Evolutionary conservation across 495 filamentous ascomycete genomes (phyloP), one percentile per base, ranked within the genome.

Genomic region (Aspergillus biplanus): DNA sequence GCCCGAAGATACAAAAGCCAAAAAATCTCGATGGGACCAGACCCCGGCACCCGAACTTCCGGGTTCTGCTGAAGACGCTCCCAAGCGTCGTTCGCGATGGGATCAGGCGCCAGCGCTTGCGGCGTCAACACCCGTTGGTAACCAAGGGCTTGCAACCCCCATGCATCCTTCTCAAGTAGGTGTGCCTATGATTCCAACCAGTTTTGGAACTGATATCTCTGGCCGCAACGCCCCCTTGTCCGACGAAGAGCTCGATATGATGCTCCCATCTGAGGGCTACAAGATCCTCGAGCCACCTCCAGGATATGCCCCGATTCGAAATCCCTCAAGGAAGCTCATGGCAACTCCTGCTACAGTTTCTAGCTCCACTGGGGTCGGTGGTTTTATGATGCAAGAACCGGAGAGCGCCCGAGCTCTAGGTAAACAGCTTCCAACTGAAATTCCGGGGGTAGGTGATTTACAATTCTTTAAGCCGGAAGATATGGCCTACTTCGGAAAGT

Each of bases 401-500:
- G 92, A 94, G 64, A 93, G 86, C 69, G 86, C 86, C 58, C 85
- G 89, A 65, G 73, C 90, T 33, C 83, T 93, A 68, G 92, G 94
- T 62, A 97, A 97, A 76, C 90, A 93, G 69, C 87, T 98, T 63
- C 96, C 96, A 9, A 97, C 93, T 5, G 95, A 97, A 74, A 97
- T 99, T 61, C 93, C 96, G 18, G 96, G 96, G 33, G 93, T 99
- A 48, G 96, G 96, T 57, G 96, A 99, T 72, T 80, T 99, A 46
- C 93, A 97, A 65, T 99, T 98, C 76, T 98, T 98, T 85, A 99
- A 99, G 78, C 86, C 92, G 9, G 95, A 97, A 77, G 96, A 99
- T 80, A 98, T 97, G 96, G 87, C 90, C 33, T 99, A 99, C 78
- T 99, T 99, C 68, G 94, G 95, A 58, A 99, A 98, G 81, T 83